phyloP scores from a whole-genome alignment of 208 protist species.

The Leishmania amazonensis region DNA sequence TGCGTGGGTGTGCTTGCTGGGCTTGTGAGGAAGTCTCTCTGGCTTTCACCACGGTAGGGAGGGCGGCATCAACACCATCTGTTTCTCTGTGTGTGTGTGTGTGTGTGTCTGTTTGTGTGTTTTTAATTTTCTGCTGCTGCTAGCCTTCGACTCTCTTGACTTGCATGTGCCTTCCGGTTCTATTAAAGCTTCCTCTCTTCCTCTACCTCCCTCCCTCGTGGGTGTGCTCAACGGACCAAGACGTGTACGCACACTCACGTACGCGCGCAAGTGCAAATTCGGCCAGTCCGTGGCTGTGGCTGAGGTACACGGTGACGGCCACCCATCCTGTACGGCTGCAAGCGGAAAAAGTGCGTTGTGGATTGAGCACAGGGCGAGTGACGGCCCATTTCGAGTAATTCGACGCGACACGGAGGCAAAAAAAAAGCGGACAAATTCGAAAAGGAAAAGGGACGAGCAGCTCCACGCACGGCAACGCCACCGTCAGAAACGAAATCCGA shows the following conservation, averaged over 20 bases:
- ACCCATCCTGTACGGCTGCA: background rate
- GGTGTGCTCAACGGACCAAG: background rate
- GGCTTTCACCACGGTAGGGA: background rate
- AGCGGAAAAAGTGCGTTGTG: background rate
- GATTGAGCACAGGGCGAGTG: background rate
- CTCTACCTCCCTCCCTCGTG: background rate
- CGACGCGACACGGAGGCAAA: background rate
- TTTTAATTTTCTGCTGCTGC: background rate
- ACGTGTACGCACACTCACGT: background rate
- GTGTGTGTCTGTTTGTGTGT: background rate
- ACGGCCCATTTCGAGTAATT: background rate
- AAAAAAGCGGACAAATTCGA: background rate
- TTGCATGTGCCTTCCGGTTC: background rate
- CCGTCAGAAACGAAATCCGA: background rate
- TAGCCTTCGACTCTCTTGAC: background rate
- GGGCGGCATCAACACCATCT: background rate
- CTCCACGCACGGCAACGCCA: background rate
- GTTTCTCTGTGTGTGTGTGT: background rate
- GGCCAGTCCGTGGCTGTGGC: background rate
- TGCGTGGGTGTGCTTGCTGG: background rate
- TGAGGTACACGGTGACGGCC: background rate
- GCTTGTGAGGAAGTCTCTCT: background rate
- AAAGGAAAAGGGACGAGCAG: background rate
- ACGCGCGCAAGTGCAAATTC: background rate
- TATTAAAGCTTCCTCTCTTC: too few relatives aligned